Conservation (phyloP, 1,284 basidiomycete species). For the Leccinum variabile region DNA sequence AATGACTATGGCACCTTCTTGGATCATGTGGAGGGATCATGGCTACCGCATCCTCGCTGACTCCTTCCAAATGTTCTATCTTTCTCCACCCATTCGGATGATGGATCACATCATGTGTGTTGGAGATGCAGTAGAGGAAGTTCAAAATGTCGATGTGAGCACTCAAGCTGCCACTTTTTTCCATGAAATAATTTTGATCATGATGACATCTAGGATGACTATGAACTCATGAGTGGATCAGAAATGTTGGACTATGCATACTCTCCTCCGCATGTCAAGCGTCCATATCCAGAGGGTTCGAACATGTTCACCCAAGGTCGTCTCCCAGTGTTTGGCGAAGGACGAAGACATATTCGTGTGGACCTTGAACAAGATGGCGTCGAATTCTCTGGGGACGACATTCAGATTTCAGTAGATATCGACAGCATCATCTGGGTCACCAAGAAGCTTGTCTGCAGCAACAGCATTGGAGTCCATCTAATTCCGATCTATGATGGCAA, state of each 20-base stretch:
- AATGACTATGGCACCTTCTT: constrained; percentile 6
- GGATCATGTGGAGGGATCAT: constrained; percentile 18
- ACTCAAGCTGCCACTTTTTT: neutral
- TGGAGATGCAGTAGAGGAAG: neutral
- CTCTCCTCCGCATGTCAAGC: neutral
- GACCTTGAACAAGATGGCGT: constrained; percentile 11
- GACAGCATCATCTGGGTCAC: constrained; percentile 22
- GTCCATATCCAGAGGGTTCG: neutral
- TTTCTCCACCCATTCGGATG: neutral
- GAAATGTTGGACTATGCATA: constrained; percentile 15
- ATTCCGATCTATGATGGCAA: constrained; percentile 5
- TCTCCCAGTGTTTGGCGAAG: neutral
- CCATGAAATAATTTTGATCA: too few species aligned
- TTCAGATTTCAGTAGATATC: constrained; percentile 13
- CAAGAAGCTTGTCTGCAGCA: neutral
- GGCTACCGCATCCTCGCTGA: constrained; percentile 13
- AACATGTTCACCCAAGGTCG: constrained; percentile 10
- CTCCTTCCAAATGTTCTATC: constrained; percentile 23
- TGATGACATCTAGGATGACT: neutral
- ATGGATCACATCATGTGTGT: constrained; percentile 15
- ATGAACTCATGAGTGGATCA: neutral
- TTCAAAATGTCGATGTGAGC: neutral
- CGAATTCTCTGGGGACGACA: neutral
- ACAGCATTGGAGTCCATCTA: constrained; percentile 6
- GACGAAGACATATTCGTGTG: constrained; percentile 1